Conservation (phyloP, 768 basidiomycete genomes). For the Mycena amicta region DNA sequence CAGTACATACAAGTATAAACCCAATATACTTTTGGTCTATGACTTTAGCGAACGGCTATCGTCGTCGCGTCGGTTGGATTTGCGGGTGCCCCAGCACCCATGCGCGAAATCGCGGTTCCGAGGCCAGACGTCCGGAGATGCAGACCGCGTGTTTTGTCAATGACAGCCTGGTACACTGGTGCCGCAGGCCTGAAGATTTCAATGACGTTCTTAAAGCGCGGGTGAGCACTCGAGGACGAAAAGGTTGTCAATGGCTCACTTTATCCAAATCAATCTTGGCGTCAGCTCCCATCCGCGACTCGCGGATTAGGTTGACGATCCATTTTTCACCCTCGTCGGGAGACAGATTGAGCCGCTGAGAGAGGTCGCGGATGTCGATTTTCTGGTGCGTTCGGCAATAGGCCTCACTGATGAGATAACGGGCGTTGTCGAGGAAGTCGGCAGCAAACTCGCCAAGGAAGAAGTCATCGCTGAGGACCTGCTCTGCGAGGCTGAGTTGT, state of each 20-base stretch:
- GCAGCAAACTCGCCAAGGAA: constrained; percentile 90
- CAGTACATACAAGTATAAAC: neutral
- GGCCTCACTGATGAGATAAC: constrained; percentile 94
- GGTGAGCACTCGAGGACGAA: no score
- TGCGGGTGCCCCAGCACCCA: constrained; percentile 22
- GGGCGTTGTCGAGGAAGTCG: constrained; percentile 95
- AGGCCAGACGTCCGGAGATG: constrained; percentile 90
- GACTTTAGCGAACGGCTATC: neutral
- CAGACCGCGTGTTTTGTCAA: constrained; percentile 92
- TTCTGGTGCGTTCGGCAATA: constrained; percentile 97
- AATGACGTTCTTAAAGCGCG: constrained; percentile 80
- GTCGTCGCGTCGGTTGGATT: neutral
- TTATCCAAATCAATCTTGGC: constrained; percentile 98
- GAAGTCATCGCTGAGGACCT: constrained; percentile 88
- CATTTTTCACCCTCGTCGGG: constrained; percentile 97
- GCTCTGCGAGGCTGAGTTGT: constrained; percentile 75
- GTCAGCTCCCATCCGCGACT: constrained; percentile 94
- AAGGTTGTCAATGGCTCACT: no score
- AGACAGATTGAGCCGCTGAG: constrained; percentile 90
- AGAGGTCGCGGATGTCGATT: constrained; percentile 89
- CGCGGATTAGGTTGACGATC: constrained; percentile 98
- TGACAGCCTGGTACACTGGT: constrained; percentile 91
- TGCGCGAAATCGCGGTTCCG: constrained; percentile 64
- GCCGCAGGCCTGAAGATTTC: constrained; percentile 89
- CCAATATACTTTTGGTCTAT: neutral